A percentile compares a stretch with the other conserved stretches of the same genome.
These are phyloP conservation scores for Rhododendron vialii DNA, from an alignment of 148 eudicot genomes.

Conservation along the genomic window DNA sequence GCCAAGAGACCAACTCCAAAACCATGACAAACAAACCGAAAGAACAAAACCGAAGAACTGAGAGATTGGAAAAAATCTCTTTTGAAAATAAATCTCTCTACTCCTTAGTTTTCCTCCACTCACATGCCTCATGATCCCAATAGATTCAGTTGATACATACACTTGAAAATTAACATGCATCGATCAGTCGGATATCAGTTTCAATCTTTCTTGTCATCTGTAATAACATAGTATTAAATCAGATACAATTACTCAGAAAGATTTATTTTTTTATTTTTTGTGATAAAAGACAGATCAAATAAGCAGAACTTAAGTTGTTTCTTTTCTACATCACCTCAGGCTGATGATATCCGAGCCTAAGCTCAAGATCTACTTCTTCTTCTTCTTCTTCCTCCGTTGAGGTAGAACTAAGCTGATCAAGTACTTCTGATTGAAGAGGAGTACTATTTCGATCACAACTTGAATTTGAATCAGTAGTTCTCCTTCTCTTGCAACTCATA, in stretches of 20 bases:
- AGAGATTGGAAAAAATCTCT: too few relatives aligned
- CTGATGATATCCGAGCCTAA: slow-evolving; percentile 58
- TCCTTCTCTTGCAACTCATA: slow-evolving; percentile 33
- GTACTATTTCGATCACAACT: neutral
- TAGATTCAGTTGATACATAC: too few relatives aligned
- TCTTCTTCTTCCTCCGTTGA: neutral
- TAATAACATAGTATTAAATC: neutral
- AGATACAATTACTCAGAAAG: neutral
- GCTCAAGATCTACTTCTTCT: slow-evolving; percentile 68
- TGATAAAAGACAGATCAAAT: neutral
- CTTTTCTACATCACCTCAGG: slow-evolving; percentile 33
- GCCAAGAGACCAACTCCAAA: too few relatives aligned
- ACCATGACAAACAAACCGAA: too few relatives aligned
- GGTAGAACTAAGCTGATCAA: slow-evolving; percentile 13
- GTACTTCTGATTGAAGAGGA: slow-evolving; percentile 15
- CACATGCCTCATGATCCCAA: too few relatives aligned
- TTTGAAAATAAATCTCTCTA: too few relatives aligned
- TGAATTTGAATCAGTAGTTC: slow-evolving; percentile 21
- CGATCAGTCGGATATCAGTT: neutral
- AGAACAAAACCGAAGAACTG: too few relatives aligned
- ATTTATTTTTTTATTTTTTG: neutral
- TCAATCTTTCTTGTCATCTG: neutral
- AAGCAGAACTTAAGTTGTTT: neutral
- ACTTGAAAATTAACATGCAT: too few relatives aligned
- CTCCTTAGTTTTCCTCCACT: too few relatives aligned